Percentiles rank a stretch among this genome's conserved stretches.
These are phyloP conservation scores for Phylloporus sp. DNA, from an alignment of 768 basidiomycete species.

Conservation along the genomic window DNA sequence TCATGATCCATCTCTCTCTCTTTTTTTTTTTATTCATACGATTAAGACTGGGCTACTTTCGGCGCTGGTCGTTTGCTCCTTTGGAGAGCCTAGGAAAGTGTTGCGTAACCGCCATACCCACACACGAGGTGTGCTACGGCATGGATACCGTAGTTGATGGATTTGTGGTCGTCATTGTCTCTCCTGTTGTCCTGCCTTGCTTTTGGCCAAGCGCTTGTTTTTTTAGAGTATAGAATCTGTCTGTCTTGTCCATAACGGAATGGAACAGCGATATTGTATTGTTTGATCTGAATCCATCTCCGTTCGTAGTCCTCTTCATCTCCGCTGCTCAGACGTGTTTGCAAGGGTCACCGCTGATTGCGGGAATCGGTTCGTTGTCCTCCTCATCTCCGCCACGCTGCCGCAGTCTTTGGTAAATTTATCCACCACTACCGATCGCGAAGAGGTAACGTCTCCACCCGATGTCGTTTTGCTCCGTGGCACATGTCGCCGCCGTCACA, in stretches of 20 bases:
- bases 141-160: slow-evolving; percentile 30
- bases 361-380: slow-evolving; percentile 7
- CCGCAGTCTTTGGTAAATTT: slow-evolving; percentile 15
- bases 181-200: slow-evolving; percentile 25
- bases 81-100: slow-evolving; percentile 26
- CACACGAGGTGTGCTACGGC: slow-evolving; percentile 23
- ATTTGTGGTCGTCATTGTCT: slow-evolving; percentile 8
- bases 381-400: slow-evolving; percentile 12
- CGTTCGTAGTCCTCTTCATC: slow-evolving; percentile 1
- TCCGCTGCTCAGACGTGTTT: slow-evolving; percentile 1
- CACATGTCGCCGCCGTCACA: neutral
- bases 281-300: neutral
- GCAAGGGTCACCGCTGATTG: slow-evolving; percentile 3
- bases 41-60: slow-evolving; percentile 4
- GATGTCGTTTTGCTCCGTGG: neutral
- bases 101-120: slow-evolving; percentile 8
- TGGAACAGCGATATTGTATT: neutral
- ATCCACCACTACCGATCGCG: neutral
- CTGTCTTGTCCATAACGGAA: slow-evolving; percentile 8
- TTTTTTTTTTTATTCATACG: slow-evolving; percentile 28
- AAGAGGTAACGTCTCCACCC: slow-evolving; percentile 4
- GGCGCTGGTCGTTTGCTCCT: slow-evolving; percentile 22
- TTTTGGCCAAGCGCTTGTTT: slow-evolving; percentile 34
- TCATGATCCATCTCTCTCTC: neutral
- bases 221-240: slow-evolving; percentile 17